Evolutionary conservation across 2,329 filamentous ascomycete species (phyloP), one percentile per base, ranked within the genome.

Genomic region (Aspergillus oerlinghausenensis): DNA sequence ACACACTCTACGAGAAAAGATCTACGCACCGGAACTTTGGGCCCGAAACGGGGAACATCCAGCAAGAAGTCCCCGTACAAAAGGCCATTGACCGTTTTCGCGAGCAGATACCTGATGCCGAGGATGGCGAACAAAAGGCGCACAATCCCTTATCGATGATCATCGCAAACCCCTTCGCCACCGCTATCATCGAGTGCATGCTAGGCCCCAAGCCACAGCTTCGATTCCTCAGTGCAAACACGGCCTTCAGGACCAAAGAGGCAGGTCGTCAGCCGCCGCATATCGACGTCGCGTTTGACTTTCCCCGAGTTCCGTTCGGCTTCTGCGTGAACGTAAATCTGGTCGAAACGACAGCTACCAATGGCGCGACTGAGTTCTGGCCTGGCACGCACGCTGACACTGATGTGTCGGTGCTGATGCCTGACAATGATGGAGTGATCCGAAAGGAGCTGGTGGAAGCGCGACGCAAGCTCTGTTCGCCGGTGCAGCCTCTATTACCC

Each of bases 361-460:
- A 81, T 52, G 80, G 80, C 17, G 72, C 74, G 1, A 83, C 79
- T 0, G 80, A 82, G 63, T 65, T 82, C 17, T 82, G 80, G 80
- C 71, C 77, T 0, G 80, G 80, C 1, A 78, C 75, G 0, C 80
- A 82, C 60, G 57, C 65, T n/a, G 73, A 74, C 21, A 74, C 73
- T 54, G 61, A 70, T 56, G 68, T 71, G 55, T 58, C 59, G 28
- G 50, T 54, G 40, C 55, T 59, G 29, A 56, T 64, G 52, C 56
- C 64, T 38, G 29, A 57, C 9, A 60, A 60, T 54, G 64, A 55
- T 57, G 26, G 62, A 14, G 53, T 63, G 47, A 40, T 65, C 54
- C 73, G 77, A 54, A 70, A 67, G 26, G 67, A 71, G 1, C 59
- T 73, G 5, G 56, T 74, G 19, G 69, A 73, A 43, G 55, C 63